These are phyloP conservation scores for Lophium mytilinum DNA, from an alignment of 495 filamentous ascomycete species.

Conservation along the genomic window DNA sequence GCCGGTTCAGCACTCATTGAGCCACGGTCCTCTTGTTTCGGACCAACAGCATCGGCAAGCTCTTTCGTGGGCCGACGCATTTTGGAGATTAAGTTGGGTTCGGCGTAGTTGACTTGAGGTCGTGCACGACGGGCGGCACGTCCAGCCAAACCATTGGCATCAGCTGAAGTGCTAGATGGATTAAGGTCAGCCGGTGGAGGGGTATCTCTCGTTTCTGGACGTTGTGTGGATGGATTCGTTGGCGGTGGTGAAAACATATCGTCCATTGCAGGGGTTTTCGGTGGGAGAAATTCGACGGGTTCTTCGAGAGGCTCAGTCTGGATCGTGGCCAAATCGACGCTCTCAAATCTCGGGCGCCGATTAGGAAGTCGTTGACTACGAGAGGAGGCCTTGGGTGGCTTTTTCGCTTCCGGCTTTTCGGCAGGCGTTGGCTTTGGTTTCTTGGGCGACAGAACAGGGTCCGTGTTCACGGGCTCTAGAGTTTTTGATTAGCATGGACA, in stretches of 20 bases:
- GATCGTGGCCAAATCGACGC: conserved; percentile 17
- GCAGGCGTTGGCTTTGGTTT: conserved; percentile 20
- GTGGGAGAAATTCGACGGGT: conserved; percentile 20
- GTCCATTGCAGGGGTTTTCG: conserved; percentile 29
- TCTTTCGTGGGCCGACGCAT: conserved; percentile 36
- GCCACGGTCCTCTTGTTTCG: conserved; percentile 13
- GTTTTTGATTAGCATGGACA: conserved; percentile 6
- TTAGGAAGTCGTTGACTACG: not conserved
- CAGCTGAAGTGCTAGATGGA: conserved; percentile 2
- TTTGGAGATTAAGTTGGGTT: conserved; percentile 33
- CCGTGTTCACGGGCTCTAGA: conserved; percentile 32
- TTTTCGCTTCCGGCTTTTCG: conserved; percentile 26
- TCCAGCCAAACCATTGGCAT: conserved; percentile 6
- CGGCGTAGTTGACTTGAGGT: conserved; percentile 35
- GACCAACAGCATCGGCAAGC: conserved; percentile 32
- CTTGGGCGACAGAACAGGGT: conserved; percentile 29
- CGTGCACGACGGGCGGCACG: conserved; percentile 32
- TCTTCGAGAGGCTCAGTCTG: conserved; percentile 16
- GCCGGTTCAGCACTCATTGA: conserved; percentile 17
- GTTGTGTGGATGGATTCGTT: conserved; percentile 26
- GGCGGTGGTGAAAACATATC: conserved; percentile 33
- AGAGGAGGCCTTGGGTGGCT: not conserved
- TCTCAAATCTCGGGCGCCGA: conserved; percentile 4
- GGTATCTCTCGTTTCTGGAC: conserved; percentile 28
- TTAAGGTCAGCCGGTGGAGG: conserved; percentile 32